Conservation (phyloP, 495 filamentous ascomycete genomes). For the Penicillium coffeae region DNA sequence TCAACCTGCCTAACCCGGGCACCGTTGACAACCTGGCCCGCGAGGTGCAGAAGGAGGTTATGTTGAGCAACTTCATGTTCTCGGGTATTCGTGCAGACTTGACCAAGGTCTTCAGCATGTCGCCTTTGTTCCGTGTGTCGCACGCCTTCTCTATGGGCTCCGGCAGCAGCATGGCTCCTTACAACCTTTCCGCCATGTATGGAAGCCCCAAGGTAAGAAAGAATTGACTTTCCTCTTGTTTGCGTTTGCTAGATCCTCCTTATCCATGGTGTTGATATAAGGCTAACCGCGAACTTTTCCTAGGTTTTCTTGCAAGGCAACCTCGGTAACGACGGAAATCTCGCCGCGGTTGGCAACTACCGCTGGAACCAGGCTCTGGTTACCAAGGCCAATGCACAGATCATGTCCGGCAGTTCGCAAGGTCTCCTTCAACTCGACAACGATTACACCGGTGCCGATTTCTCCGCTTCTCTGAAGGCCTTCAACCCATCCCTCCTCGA, state of each 20-base stretch:
- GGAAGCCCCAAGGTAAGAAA: constrained; percentile 81
- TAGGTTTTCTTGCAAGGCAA: constrained; percentile 95
- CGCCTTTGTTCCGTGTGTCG: constrained; percentile 92
- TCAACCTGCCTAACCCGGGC: constrained; percentile 89
- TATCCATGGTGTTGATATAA: constrained; percentile 1
- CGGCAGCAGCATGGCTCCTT: constrained; percentile 77
- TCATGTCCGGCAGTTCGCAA: constrained; percentile 60
- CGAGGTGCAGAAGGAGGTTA: constrained; percentile 92
- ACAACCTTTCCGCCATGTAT: constrained; percentile 89
- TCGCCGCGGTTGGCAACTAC: constrained; percentile 84
- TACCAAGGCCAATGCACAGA: constrained; percentile 79
- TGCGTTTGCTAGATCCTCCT: not conserved
- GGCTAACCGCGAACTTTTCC: constrained; percentile 6
- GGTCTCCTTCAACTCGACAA: constrained; percentile 87
- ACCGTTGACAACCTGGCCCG: constrained; percentile 85
- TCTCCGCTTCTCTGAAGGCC: constrained; percentile 83
- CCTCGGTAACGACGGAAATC: constrained; percentile 80
- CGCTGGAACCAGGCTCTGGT: constrained; percentile 73
- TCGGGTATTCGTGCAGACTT: constrained; percentile 90
- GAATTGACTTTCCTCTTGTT: not conserved
- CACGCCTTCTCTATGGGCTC: constrained; percentile 93
- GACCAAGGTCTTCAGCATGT: constrained; percentile 89
- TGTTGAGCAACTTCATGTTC: constrained; percentile 94
- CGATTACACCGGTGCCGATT: constrained; percentile 90
- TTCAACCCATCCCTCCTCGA: constrained; percentile 92